Evolutionary conservation across 1,284 basidiomycete species (phyloP).

Genomic region (Wolfiporia cocos): DNA sequence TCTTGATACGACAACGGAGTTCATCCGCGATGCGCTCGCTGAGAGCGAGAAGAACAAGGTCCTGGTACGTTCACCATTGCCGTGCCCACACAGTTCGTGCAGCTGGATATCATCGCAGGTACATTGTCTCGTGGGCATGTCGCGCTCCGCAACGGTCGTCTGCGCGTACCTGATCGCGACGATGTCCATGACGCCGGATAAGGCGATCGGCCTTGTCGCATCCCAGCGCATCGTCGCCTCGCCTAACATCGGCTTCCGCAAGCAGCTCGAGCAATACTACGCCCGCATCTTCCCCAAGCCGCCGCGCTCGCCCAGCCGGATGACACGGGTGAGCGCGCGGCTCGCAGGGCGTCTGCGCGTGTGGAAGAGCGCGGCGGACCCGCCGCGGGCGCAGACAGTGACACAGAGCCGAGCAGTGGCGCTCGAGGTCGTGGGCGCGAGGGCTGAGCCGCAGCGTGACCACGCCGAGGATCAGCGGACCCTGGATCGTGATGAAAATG

Average conservation of each 20-base stretch:
- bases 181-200: slow-evolving; percentile 22
- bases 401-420: too few relatives aligned
- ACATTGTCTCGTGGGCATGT: slow-evolving; percentile 51
- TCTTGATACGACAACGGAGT: slow-evolving; percentile 31
- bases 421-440: too few relatives aligned
- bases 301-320: too few relatives aligned
- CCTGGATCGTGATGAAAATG: too few relatives aligned
- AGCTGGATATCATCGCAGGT: slow-evolving; percentile 30
- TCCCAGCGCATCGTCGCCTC: slow-evolving; percentile 25
- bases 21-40: slow-evolving; percentile 35
- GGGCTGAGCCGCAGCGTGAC: too few relatives aligned
- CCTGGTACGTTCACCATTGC: slow-evolving; percentile 37
- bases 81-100: not conserved
- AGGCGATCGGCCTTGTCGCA: slow-evolving; percentile 27
- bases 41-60: slow-evolving; percentile 42
- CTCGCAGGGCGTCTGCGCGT: too few relatives aligned
- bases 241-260: slow-evolving; percentile 32
- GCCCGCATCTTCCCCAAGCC: slow-evolving; percentile 12
- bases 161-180: slow-evolving; percentile 46
- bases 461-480: too few relatives aligned
- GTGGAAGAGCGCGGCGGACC: too few relatives aligned
- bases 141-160: slow-evolving; percentile 45
- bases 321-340: too few relatives aligned
- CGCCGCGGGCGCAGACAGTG: too few relatives aligned
- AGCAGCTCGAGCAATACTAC: slow-evolving; percentile 30